Percentiles rank a stretch among this genome's conserved stretches.
phyloP scores from a whole-genome alignment of 2,329 filamentous ascomycete species.

The Pseudocercospora ulei region DNA sequence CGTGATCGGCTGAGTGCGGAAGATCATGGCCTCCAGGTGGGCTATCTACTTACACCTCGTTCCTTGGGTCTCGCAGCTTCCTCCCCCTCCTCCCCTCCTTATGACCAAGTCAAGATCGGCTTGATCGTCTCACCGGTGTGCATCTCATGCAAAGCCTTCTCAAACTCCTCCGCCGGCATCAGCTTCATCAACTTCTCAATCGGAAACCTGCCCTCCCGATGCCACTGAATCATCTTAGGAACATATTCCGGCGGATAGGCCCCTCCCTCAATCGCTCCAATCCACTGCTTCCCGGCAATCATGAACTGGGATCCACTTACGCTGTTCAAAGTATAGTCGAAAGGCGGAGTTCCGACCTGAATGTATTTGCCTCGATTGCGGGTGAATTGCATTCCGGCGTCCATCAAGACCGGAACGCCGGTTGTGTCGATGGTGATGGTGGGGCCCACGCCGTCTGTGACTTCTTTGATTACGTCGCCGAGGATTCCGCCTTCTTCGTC shows the following conservation, averaged over 20 bases:
- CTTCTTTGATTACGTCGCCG: constrained; percentile 32
- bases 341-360: constrained; percentile 44
- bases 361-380: constrained; percentile 43
- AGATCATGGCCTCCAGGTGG: too few relatives aligned
- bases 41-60: too few relatives aligned
- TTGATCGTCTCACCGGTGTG: constrained; percentile 36
- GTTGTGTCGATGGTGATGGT: constrained; percentile 46
- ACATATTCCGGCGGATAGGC: constrained; percentile 38
- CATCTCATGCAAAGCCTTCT: constrained; percentile 39
- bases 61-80: too few relatives aligned
- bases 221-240: constrained; percentile 45
- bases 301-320: constrained; percentile 42
- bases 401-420: constrained; percentile 39
- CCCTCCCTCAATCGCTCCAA: constrained; percentile 44
- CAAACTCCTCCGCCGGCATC: constrained; percentile 39
- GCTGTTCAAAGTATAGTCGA: constrained; percentile 36
- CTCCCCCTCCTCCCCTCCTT: neutral
- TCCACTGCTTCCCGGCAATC: constrained; percentile 42
- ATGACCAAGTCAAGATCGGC: constrained; percentile 38
- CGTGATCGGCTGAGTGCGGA: too few relatives aligned
- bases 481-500: constrained; percentile 31
- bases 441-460: constrained; percentile 37
- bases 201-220: constrained; percentile 41
- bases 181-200: constrained; percentile 41
- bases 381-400: constrained; percentile 39